A percentile compares a stretch with the other conserved stretches of the same genome.
Conservation (phyloP, 768 basidiomycete genomes). For the Leccinum boreale region DNA sequence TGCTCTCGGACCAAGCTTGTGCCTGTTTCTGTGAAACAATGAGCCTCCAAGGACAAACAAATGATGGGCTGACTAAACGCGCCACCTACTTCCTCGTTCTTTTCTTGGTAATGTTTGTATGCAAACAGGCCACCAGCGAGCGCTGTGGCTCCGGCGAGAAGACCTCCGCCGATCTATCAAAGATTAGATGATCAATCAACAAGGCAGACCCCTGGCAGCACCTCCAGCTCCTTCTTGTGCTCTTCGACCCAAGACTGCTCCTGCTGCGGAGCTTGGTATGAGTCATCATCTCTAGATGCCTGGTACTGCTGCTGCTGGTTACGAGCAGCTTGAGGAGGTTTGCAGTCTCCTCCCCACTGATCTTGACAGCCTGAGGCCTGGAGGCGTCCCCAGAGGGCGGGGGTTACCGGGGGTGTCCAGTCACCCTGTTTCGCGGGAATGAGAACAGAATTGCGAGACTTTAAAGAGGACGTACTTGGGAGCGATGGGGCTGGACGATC, state of each 20-base stretch:
- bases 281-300: constrained; percentile 19
- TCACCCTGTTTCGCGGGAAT: constrained; percentile 43
- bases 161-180: constrained; percentile 59
- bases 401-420: constrained; percentile 61
- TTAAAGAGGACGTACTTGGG: constrained; percentile 46
- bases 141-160: constrained; percentile 51
- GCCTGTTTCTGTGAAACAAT: constrained; percentile 42
- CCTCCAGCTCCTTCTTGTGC: constrained; percentile 58
- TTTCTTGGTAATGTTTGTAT: constrained; percentile 55
- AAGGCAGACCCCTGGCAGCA: constrained; percentile 18
- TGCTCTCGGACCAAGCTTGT: constrained; percentile 44
- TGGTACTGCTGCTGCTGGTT: constrained; percentile 26
- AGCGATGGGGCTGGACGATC: constrained; percentile 68
- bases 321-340: neutral
- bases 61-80: neutral
- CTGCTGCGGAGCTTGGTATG: constrained; percentile 34
- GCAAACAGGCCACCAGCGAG: constrained; percentile 50
- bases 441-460: neutral
- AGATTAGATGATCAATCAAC: constrained; percentile 4
- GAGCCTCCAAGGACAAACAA: neutral
- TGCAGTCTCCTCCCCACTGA: constrained; percentile 18
- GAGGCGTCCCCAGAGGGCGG: constrained; percentile 66
- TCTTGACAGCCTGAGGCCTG: constrained; percentile 28
- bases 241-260: constrained; percentile 55
- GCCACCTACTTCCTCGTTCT: constrained; percentile 50